These are phyloP conservation scores for Plasmodium vinckei DNA, from an alignment of 169 alveolate genomes.

Conservation along the genomic window DNA sequence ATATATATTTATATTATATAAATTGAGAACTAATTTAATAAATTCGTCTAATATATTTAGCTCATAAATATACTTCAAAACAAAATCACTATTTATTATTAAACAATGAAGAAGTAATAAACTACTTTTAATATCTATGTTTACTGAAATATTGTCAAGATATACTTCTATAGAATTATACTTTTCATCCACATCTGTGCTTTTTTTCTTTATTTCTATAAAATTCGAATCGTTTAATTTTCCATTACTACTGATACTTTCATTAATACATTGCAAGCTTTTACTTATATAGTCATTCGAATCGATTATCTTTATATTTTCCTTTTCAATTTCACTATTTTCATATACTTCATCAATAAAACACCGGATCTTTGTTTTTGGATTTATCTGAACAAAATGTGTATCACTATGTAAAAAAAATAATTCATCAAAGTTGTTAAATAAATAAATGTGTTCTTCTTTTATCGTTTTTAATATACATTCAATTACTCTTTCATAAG, in stretches of 20 bases:
- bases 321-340: not conserved
- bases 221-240: not conserved
- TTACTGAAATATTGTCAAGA: constrained; percentile 39
- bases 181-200: not conserved
- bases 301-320: not conserved
- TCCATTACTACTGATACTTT: not conserved
- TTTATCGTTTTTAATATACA: constrained; percentile 35
- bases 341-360: not conserved
- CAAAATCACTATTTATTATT: constrained; percentile 63
- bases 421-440: constrained; percentile 14
- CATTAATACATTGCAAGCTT: not conserved
- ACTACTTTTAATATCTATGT: constrained; percentile 60
- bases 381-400: constrained; percentile 1
- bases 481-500: constrained; percentile 55
- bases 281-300: not conserved
- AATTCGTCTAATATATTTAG: constrained; percentile 49
- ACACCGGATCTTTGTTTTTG: constrained; percentile 1
- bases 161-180: constrained; percentile 17
- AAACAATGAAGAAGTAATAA: constrained; percentile 40
- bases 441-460: constrained; percentile 47
- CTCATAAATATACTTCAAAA: constrained; percentile 47
- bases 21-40: constrained; percentile 30
- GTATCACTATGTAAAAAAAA: constrained; percentile 22
- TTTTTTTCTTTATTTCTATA: not conserved
- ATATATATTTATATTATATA: constrained; percentile 57